phyloP scores from a whole-genome alignment of 2,329 filamentous ascomycete genomes.

The Onygenales sp. region DNA sequence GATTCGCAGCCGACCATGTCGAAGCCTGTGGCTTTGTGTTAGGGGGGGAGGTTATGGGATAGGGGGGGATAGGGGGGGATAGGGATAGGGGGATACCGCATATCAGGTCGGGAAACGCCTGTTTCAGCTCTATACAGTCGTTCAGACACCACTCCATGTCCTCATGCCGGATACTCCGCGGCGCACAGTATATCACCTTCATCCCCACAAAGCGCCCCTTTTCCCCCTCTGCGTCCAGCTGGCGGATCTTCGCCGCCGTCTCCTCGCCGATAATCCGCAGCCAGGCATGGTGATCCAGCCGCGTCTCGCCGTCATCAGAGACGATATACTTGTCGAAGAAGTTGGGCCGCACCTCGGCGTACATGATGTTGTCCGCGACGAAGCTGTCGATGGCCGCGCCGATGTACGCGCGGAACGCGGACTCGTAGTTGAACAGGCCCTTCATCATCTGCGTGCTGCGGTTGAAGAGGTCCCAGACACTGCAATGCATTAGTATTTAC shows the following conservation, averaged over 20 bases:
- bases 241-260: not conserved
- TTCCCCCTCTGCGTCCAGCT: not conserved
- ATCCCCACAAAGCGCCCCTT: not conserved
- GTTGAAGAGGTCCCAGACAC: conserved; percentile 5
- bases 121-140: conserved; percentile 3
- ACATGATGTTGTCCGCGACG: conserved; percentile 2
- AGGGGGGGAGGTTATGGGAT: not conserved
- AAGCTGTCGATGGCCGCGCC: conserved; percentile 2
- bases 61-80: too few species aligned
- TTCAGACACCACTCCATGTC: conserved; percentile 4
- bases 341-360: conserved; percentile 4
- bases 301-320: conserved; percentile 1
- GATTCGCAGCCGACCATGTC: conserved; percentile 89
- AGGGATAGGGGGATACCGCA: not conserved
- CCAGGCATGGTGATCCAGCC: conserved; percentile 2
- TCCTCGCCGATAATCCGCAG: conserved; percentile 1
- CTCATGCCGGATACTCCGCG: conserved; percentile 1
- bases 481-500: not conserved
- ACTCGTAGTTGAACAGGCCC: conserved; percentile 4
- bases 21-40: conserved; percentile 47
- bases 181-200: conserved; percentile 5
- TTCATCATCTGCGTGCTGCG: conserved; percentile 6
- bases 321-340: conserved; percentile 3
- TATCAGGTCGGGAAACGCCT: conserved; percentile 3
- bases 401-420: conserved; percentile 1